phyloP scores from a whole-genome alignment of 345 rosid genomes.

The Syzygium aqueum region DNA sequence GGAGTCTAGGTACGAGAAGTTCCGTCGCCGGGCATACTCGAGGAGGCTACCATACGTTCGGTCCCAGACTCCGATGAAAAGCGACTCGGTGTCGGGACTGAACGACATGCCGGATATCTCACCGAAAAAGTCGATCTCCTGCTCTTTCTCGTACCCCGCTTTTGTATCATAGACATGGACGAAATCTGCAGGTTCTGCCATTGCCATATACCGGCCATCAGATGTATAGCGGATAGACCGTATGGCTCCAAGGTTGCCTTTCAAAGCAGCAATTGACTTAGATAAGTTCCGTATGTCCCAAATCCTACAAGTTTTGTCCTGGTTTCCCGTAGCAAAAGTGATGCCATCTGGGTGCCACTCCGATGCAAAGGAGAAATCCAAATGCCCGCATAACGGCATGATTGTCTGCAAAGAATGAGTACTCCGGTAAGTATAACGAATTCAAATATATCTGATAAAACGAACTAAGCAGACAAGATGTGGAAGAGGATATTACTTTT shows the following conservation, averaged over 20 bases:
- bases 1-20: constrained; percentile 57
- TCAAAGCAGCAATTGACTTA: constrained; percentile 45
- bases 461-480: not conserved
- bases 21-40: constrained; percentile 60
- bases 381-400: constrained; percentile 41
- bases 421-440: not conserved
- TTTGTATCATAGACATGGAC: constrained; percentile 64
- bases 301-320: constrained; percentile 70
- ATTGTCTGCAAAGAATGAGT: constrained; percentile 26
- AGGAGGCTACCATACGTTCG: constrained; percentile 82
- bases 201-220: constrained; percentile 58
- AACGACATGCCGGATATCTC: constrained; percentile 76
- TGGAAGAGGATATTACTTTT: constrained; percentile 5
- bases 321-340: constrained; percentile 79
- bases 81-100: constrained; percentile 75
- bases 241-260: constrained; percentile 72
- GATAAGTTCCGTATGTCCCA: constrained; percentile 66
- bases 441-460: not conserved
- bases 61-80: constrained; percentile 78
- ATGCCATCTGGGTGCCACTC: constrained; percentile 75
- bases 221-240: constrained; percentile 57
- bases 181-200: constrained; percentile 86
- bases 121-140: constrained; percentile 79
- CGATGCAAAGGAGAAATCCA: constrained; percentile 77
- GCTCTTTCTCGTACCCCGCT: constrained; percentile 52